Conservation (phyloP, 768 basidiomycete species). For the Lactifluus subvellereus region DNA sequence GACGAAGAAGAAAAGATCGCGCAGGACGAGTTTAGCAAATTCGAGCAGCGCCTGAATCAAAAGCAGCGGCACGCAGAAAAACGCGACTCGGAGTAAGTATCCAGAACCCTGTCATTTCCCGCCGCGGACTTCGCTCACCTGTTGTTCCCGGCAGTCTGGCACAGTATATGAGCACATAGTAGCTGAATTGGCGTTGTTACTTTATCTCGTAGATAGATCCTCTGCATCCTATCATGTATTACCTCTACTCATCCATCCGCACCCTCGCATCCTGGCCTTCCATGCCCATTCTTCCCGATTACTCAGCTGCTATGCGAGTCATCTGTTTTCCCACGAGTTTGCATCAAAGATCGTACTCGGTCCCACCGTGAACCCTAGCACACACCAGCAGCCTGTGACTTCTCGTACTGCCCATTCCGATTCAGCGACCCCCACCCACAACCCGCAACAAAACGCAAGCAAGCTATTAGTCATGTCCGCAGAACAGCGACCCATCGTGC, state of each 20-base stretch:
- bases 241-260: slow-evolving; percentile 3
- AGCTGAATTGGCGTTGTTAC: slow-evolving; percentile 14
- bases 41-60: slow-evolving; percentile 60
- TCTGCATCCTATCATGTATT: slow-evolving; percentile 10
- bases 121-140: slow-evolving; percentile 6
- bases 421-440: neutral
- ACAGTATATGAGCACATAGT: slow-evolving; percentile 77
- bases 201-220: slow-evolving; percentile 1
- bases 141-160: slow-evolving; percentile 52
- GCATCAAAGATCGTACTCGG: neutral
- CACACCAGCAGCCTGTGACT: neutral
- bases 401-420: too few relatives aligned
- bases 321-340: neutral
- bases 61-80: slow-evolving; percentile 32
- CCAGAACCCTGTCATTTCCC: slow-evolving; percentile 6
- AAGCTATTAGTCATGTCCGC: neutral
- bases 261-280: neutral
- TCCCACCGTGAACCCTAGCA: neutral
- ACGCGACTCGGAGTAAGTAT: slow-evolving; percentile 46
- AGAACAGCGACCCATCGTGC: slow-evolving; percentile 47
- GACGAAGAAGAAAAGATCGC: slow-evolving; percentile 89
- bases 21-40: slow-evolving; percentile 80
- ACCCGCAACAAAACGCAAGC: neutral
- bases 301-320: neutral
- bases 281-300: neutral